Evolutionary conservation across 2,329 filamentous ascomycete genomes (phyloP), one percentile per base, ranked within the genome.

Genomic region (Fusarium nodosum): DNA sequence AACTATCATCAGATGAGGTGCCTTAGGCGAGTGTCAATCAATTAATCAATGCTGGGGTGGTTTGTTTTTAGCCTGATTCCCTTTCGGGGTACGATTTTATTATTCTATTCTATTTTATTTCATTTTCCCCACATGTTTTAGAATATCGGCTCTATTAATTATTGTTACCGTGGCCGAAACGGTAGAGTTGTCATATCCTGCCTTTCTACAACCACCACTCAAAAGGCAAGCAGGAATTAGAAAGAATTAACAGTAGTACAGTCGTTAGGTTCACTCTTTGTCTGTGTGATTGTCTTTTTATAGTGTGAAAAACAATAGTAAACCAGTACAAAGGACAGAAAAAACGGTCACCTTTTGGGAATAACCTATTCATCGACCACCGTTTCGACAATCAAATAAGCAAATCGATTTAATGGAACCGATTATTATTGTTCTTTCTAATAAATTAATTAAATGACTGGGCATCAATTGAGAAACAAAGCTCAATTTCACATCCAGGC

Each of bases 341-440:
- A 5, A 70, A 68, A 64, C 47, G 42, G 72, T 46, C 66, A 74
- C 71, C 64, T 56, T 74, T 74, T 61, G 18, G 42, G 38, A 48
- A 44, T 44, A 28, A 51, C 62, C 60, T 45, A 44, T 44, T 38
- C 6, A 30, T 52, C 1, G 60, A 39, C 47, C 50, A 71, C 72
- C 68, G 72, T 73, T 68, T 54, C 9, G 24, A 59, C 34, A 51
- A 47, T 50, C 53, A 51, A 64, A 57, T 67, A 51, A 64, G 59
- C 67, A 46, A 59, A 56, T 56, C 60, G 34, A 73, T 66, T 57
- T 58, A 54, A 50, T 51, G 47, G 47, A 60, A 59, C 46, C 56
- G 53, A 68, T 56, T 42, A 67, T 65, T 61, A 62, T 62, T 62
- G 13, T 20, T 8, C 4, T 28, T 38, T 7, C 13, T 10, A 39